A percentile compares a stretch with the other conserved stretches of the same genome.
Evolutionary conservation across 2,329 filamentous ascomycete species (phyloP).

Genomic region (Exophiala sp.): DNA sequence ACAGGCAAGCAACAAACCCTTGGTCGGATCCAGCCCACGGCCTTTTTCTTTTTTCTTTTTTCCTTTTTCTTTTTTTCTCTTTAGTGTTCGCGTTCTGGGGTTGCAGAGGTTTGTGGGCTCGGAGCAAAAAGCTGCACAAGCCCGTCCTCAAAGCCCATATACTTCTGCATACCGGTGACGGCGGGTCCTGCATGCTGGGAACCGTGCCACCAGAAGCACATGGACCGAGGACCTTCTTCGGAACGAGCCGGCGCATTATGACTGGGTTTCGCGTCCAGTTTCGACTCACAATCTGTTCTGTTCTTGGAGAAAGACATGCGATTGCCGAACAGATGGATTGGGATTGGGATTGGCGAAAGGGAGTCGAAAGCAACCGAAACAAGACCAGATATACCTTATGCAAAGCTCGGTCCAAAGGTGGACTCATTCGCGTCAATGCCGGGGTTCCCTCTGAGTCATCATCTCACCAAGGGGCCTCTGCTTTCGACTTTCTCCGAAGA

Average conservation of each 20-base stretch:
- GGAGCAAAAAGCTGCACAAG: conserved; percentile 15
- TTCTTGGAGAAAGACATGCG: conserved; percentile 12
- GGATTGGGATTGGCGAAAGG: conserved; percentile 4
- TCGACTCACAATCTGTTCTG: conserved; percentile 13
- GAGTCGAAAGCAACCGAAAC: background rate
- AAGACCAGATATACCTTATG: too few relatives aligned
- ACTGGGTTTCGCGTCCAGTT: background rate
- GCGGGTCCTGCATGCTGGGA: conserved; percentile 18
- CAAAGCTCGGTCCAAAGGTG: conserved; percentile 11
- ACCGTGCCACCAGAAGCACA: conserved; percentile 16
- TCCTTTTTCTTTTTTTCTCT: background rate
- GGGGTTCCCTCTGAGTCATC: background rate
- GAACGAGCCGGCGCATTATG: background rate
- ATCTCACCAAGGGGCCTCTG: conserved; percentile 6
- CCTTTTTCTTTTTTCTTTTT: conserved; percentile 9
- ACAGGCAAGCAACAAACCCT: too few relatives aligned
- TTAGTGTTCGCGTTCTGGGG: background rate
- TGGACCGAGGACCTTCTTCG: conserved; percentile 16
- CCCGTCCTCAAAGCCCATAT: conserved; percentile 10
- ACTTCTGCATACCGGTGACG: conserved; percentile 19
- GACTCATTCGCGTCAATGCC: conserved; percentile 14
- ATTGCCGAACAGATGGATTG: conserved; percentile 6
- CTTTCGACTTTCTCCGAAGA: conserved; percentile 25
- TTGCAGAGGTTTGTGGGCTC: conserved; percentile 4
- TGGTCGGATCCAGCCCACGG: conserved; percentile 14